phyloP scores from a whole-genome alignment of 805 yeast species.

The Pichia membranifaciens region DNA sequence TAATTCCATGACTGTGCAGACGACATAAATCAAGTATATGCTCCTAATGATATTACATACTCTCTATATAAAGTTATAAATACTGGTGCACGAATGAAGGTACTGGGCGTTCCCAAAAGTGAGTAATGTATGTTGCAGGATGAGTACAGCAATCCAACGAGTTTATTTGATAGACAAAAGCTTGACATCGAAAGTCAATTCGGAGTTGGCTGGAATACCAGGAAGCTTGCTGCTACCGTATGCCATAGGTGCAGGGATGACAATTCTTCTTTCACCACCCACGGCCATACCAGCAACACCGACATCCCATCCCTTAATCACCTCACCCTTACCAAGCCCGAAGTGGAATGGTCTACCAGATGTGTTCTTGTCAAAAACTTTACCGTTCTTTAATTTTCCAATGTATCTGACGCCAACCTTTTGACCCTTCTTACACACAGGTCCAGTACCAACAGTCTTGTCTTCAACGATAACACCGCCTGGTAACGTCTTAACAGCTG shows the following conservation, averaged over 20 bases:
- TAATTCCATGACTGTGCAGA: too few species aligned
- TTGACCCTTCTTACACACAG: constrained; percentile 79
- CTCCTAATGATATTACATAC: too few species aligned
- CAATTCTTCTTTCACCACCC: constrained; percentile 97
- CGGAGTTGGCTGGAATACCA: constrained; percentile 97
- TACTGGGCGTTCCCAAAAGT: too few species aligned
- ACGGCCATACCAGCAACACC: constrained; percentile 99
- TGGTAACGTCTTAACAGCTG: constrained; percentile 70
- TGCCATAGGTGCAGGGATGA: constrained; percentile 93
- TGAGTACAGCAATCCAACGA: neutral
- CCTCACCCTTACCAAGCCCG: constrained; percentile 94
- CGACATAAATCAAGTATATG: too few species aligned
- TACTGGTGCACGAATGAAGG: too few species aligned
- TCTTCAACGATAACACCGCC: constrained; percentile 96
- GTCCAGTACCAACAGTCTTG: constrained; percentile 83
- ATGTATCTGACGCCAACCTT: constrained; percentile 95
- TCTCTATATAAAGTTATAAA: too few species aligned
- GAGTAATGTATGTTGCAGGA: too few species aligned
- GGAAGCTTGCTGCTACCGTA: constrained; percentile 93
- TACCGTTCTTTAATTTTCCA: constrained; percentile 95
- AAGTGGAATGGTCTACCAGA: constrained; percentile 93
- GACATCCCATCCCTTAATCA: constrained; percentile 96
- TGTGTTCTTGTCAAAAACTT: constrained; percentile 94
- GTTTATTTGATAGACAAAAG: constrained; percentile 80
- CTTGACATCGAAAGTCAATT: constrained; percentile 93